Base-by-base conservation (phyloP, 208 protist genomes). In the Leishmania guyanensis region DNA sequence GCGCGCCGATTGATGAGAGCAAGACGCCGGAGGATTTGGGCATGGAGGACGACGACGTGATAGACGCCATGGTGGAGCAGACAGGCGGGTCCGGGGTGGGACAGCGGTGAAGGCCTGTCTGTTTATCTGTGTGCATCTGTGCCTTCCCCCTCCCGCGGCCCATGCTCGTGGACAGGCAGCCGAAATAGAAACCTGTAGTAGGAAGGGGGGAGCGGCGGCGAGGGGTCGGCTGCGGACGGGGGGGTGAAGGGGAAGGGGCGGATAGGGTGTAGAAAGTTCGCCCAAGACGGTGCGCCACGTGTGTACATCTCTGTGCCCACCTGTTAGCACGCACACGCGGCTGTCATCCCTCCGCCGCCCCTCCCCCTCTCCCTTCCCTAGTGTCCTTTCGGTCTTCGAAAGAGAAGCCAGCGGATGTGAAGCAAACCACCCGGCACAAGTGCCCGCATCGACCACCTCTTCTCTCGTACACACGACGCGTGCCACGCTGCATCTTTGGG, bases 31-130 rank as follows among this genome's bases (percentile, higher is more conserved):
- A 97, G 51, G 93, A 99, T 43, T 89, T 99, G 58, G 95, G 93
- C 48, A 98, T 99, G 93, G 97, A 98, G 81, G 96, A 99, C 76
- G 93, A 97, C 68, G 97, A 99, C 83, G 92, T 98, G 22, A 99
- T 99, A 58, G 97, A 99, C 76, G 96, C 94, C 29, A 98, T 99
- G 95, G 93, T 98, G 9, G 93, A 99, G 93, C 97, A 97, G 86
- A 51, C 53, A 1, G 66, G 36, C 6, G 36, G 66, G 17, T 50
- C 39, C 66, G 69, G n/a, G 39, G 29, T 20, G 50, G 29, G n/a
- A 12, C 33, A 22, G 6, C 60, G 29, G n/a, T 66, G 60, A 66
- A 66, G n/a, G n/a, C 4, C n/a, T 9, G 12, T n/a, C 16, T 66
- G 3, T 66, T 36, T 12, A 10, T 39, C n/a, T 36, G 17, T 17